A percentile compares a stretch with the other conserved stretches of the same genome.
phyloP scores from a whole-genome alignment of 805 yeast genomes.

The Saturnispora serradocipensis region DNA sequence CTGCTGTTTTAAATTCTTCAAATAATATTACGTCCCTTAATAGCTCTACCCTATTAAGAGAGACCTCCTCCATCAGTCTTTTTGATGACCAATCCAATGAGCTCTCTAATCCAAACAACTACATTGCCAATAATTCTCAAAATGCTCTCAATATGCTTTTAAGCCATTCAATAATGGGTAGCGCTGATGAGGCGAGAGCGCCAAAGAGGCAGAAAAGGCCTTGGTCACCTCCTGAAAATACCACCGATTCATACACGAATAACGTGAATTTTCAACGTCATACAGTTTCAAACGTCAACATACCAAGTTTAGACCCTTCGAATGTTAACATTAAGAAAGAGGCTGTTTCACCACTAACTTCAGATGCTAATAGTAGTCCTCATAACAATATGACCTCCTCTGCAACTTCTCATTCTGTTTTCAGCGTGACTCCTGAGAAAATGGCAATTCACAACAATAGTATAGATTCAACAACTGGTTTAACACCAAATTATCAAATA shows the following conservation, averaged over 20 bases:
- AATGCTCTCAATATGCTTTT: constrained; percentile 8
- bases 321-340: constrained; percentile 19
- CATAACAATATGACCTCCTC: constrained; percentile 23
- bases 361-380: constrained; percentile 27
- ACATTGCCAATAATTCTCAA: constrained; percentile 5
- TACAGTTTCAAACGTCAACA: constrained; percentile 10
- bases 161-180: constrained; percentile 11
- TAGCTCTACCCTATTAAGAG: neutral
- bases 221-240: constrained; percentile 22
- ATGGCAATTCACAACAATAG: constrained; percentile 6
- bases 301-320: constrained; percentile 19
- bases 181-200: constrained; percentile 13
- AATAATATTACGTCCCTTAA: neutral
- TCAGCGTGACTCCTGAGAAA: constrained; percentile 27
- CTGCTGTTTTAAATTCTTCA: constrained; percentile 3
- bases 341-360: constrained; percentile 24
- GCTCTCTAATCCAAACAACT: constrained; percentile 3
- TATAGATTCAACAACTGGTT: neutral
- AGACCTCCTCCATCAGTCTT: neutral
- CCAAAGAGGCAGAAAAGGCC: constrained; percentile 27
- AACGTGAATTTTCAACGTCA: constrained; percentile 1
- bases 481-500: neutral
- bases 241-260: neutral
- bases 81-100: constrained; percentile 1
- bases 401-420: constrained; percentile 21